Evolutionary conservation across 164 flowering plant genomes (phyloP).

Genomic region (Vitis vinifera): ASM3070453v1 NC_081809.1:537001-537500

Average conservation of each 20-base stretch:
- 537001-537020: too few relatives aligned
- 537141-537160: slow-evolving; percentile 60
- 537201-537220: slow-evolving; percentile 81
- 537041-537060: slow-evolving; percentile 63
- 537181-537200: slow-evolving; percentile 80
- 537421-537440: too few relatives aligned
- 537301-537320: slow-evolving; percentile 27
- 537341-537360: slow-evolving; percentile 33
- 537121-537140: slow-evolving; percentile 88
- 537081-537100: slow-evolving; percentile 92
- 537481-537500: too few relatives aligned
- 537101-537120: slow-evolving; percentile 56
- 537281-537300: neutral
- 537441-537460: too few relatives aligned
- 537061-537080: slow-evolving; percentile 95
- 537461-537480: too few relatives aligned
- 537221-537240: slow-evolving; percentile 70
- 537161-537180: slow-evolving; percentile 70
- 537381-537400: slow-evolving; percentile 43
- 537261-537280: neutral
- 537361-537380: slow-evolving; percentile 46
- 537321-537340: slow-evolving; percentile 37
- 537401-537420: neutral
- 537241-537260: neutral
- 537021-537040: neutral